Evolutionary conservation across 148 eudicot genomes (phyloP).

Genomic region (Heliosperma pusillum): DNA sequence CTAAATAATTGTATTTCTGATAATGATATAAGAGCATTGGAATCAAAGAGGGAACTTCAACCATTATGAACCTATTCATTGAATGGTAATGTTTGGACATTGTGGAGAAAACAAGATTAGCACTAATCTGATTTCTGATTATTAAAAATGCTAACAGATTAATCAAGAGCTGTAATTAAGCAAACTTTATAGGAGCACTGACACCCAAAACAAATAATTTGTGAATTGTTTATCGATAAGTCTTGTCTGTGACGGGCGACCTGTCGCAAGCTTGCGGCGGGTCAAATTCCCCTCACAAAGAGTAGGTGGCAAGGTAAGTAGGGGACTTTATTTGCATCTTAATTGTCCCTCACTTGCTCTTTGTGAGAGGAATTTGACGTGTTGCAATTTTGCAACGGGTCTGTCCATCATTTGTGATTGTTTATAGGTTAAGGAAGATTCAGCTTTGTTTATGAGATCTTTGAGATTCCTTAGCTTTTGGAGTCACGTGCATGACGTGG

Average conservation of each 20-base stretch:
- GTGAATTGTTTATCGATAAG: background rate
- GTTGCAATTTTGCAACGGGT: too few species aligned
- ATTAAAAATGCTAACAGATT: conserved; percentile 7
- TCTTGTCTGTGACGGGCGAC: too few species aligned
- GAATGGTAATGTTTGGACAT: conserved; percentile 7
- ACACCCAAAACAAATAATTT: conserved; percentile 3
- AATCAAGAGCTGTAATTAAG: conserved; percentile 15
- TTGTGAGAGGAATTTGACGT: too few species aligned
- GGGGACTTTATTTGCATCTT: too few species aligned
- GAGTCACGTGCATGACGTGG: conserved; percentile 25
- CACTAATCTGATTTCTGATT: conserved; percentile 19
- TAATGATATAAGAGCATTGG: background rate
- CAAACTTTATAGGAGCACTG: conserved; percentile 16
- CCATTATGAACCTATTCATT: background rate
- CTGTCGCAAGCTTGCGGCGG: too few species aligned
- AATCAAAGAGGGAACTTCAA: background rate
- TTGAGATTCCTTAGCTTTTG: conserved; percentile 30
- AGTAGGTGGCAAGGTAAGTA: too few species aligned
- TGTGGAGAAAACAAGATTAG: conserved; percentile 20
- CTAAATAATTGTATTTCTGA: background rate
- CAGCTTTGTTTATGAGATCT: conserved; percentile 27
- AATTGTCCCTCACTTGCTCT: too few species aligned
- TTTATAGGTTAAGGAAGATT: conserved; percentile 20
- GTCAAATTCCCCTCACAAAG: too few species aligned
- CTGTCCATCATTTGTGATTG: too few species aligned